Evolutionary conservation across 805 yeast species (phyloP).

Genomic region (Ogataea populi-albae): DNA sequence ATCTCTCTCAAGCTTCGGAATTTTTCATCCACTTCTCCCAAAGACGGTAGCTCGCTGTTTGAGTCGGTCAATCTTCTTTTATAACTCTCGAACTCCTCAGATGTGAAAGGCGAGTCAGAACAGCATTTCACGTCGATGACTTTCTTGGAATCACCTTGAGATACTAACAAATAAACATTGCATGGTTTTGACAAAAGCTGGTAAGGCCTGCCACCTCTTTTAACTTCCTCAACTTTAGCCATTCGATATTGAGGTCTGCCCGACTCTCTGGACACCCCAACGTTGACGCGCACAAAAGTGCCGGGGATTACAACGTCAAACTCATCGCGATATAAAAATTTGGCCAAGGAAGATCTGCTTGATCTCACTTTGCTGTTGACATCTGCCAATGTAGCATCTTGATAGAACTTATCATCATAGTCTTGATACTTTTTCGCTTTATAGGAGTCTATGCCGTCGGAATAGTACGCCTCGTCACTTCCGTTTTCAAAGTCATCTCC

Average conservation of each 20-base stretch:
- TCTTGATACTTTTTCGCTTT: slow-evolving; percentile 48
- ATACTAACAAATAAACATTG: slow-evolving; percentile 59
- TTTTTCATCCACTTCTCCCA: slow-evolving; percentile 63
- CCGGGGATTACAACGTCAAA: slow-evolving; percentile 69
- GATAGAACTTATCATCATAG: slow-evolving; percentile 35
- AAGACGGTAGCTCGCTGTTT: slow-evolving; percentile 55
- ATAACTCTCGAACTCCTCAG: slow-evolving; percentile 74
- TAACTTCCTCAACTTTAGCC: slow-evolving; percentile 72
- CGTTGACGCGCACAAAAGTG: slow-evolving; percentile 78
- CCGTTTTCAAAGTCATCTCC: slow-evolving; percentile 44
- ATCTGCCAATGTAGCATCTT: slow-evolving; percentile 55
- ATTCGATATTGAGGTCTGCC: slow-evolving; percentile 71
- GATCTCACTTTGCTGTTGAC: slow-evolving; percentile 64
- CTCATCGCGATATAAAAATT: slow-evolving; percentile 77
- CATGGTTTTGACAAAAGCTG: slow-evolving; percentile 41
- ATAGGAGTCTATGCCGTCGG: slow-evolving; percentile 21
- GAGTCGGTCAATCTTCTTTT: slow-evolving; percentile 56
- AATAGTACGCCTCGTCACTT: slow-evolving; percentile 35
- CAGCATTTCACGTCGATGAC: slow-evolving; percentile 74
- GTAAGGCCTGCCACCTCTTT: slow-evolving; percentile 38
- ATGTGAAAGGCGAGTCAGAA: slow-evolving; percentile 71
- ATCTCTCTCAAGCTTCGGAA: slow-evolving; percentile 59
- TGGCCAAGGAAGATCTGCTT: slow-evolving; percentile 73
- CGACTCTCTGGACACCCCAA: slow-evolving; percentile 65
- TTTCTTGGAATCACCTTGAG: slow-evolving; percentile 78